Percentiles rank a stretch among this genome's conserved stretches.
phyloP scores from a whole-genome alignment of 2,329 filamentous ascomycete genomes.

The Knufia fluminis region DNA sequence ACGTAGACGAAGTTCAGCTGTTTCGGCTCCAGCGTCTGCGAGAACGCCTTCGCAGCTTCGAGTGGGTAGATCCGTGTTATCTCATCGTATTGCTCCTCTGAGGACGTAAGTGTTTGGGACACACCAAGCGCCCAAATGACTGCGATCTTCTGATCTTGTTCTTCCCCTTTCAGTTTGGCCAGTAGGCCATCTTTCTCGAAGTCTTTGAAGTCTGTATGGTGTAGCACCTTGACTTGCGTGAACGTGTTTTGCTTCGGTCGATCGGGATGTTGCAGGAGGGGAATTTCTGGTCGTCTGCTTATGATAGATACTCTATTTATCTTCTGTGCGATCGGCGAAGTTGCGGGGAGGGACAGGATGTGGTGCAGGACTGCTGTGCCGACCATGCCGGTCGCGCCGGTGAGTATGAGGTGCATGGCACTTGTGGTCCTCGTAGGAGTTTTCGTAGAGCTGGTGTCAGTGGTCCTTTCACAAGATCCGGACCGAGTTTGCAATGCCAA shows the following conservation, averaged over 20 bases:
- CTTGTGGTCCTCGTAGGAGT: background rate
- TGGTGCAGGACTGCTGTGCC: slow-evolving; percentile 53
- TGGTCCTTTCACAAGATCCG: too few relatives aligned
- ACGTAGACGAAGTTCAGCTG: slow-evolving; percentile 64
- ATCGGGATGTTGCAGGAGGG: slow-evolving; percentile 41
- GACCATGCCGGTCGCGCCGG: slow-evolving; percentile 59
- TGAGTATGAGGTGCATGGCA: slow-evolving; percentile 50
- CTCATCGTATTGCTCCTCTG: slow-evolving; percentile 56
- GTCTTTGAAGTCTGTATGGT: slow-evolving; percentile 56
- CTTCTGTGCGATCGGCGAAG: slow-evolving; percentile 27
- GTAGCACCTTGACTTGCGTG: slow-evolving; percentile 54
- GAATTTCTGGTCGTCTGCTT: slow-evolving; percentile 39
- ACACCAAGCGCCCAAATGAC: slow-evolving; percentile 68
- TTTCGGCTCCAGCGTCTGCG: slow-evolving; percentile 29
- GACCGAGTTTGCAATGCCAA: too few relatives aligned
- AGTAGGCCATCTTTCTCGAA: slow-evolving; percentile 52
- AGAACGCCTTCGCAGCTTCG: slow-evolving; percentile 53
- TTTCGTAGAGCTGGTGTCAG: background rate
- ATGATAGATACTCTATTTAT: slow-evolving; percentile 61
- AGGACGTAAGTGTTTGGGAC: slow-evolving; percentile 49
- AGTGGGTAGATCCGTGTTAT: slow-evolving; percentile 61
- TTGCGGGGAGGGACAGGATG: slow-evolving; percentile 44
- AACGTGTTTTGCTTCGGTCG: slow-evolving; percentile 39
- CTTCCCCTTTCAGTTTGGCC: slow-evolving; percentile 53
- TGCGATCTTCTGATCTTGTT: slow-evolving; percentile 29